These are phyloP conservation scores for Rhypophila decipiens DNA, from an alignment of 495 filamentous ascomycete species.

Conservation along the genomic window DNA sequence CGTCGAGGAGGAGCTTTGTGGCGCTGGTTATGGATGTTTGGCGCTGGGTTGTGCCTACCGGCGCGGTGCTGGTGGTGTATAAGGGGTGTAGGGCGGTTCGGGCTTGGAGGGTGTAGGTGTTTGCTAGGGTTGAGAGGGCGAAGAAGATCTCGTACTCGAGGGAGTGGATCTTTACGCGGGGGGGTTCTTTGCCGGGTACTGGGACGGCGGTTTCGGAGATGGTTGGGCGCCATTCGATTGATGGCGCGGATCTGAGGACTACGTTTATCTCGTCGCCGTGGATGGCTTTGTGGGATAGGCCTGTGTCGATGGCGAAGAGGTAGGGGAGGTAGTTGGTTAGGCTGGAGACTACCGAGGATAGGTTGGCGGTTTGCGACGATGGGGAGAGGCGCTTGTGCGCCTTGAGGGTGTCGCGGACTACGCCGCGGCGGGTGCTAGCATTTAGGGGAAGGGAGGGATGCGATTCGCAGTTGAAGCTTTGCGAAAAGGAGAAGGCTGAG, in stretches of 20 bases:
- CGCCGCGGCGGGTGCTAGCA: constrained; percentile 69
- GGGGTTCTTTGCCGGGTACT: constrained; percentile 37
- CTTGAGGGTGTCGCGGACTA: constrained; percentile 72
- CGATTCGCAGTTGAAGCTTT: constrained; percentile 59
- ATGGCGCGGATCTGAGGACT: constrained; percentile 39
- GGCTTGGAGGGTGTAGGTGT: constrained; percentile 63
- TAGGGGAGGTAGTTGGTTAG: constrained; percentile 74
- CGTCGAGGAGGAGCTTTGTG: constrained; percentile 69
- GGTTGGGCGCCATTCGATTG: constrained; percentile 77
- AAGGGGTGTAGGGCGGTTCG: constrained; percentile 48
- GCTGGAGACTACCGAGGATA: constrained; percentile 59
- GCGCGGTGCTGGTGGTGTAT: constrained; percentile 45
- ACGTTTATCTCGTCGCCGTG: constrained; percentile 60
- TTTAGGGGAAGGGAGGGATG: constrained; percentile 79
- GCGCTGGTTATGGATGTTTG: constrained; percentile 65
- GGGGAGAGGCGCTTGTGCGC: constrained; percentile 71
- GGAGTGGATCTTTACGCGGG: constrained; percentile 61
- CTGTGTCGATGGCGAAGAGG: constrained; percentile 65
- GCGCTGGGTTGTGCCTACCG: constrained; percentile 59
- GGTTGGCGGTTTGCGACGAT: constrained; percentile 55
- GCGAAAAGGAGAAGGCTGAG: constrained; percentile 70
- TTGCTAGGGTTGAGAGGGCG: constrained; percentile 67
- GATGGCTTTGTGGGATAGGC: constrained; percentile 47
- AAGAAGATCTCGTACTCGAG: constrained; percentile 82
- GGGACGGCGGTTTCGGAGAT: constrained; percentile 52